Evolutionary conservation across 441 rosid genomes (phyloP), one percentile per base, ranked within the genome.

Genomic region (Pelargonium cotyledonis): DNA sequence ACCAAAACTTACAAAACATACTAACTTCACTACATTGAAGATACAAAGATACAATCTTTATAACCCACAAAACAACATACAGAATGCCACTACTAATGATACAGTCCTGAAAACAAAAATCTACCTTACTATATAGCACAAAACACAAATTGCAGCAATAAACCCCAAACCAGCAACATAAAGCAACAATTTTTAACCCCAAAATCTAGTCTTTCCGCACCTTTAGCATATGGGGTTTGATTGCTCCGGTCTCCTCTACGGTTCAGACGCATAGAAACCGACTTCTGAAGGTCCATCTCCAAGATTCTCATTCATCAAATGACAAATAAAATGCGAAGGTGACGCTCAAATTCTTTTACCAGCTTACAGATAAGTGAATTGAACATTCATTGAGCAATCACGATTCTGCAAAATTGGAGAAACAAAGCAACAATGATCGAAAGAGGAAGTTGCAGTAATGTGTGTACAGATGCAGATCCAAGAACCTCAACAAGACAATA

Each of bases 191-290:
- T 43, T 23, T 5, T 6, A 6, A 6, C 41, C 47, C 26, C 23
- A 31, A 63, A 46, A 16, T 1, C 58, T 3, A 43, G 38, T 7
- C 19, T 51, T 63, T 1, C 63, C 75, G 74, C 47, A 83, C 96
- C 92, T 83, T 75, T 84, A 67, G 69, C 58, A 61, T 16, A 69
- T 18, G 82, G 65, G 68, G 66, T 47, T 35, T 69, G 86, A 72
- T 73, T 71, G 75, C 57, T 78, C 61, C 88, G 78, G 61, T 88
- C 94, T 31, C 80, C 85, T 58, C 96, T 84, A 62, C 94, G 85
- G 79, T 76, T 88, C 60, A 85, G 49, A 58, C 95, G 84, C 73
- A 73, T 70, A 14, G 95, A 85, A 58, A 84, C 60, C 44, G 95
- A 79, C 53, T 80, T 73, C 75, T 81, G 90, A 70, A 69, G 68